Evolutionary conservation across 73 alveolate species (phyloP).

Genomic region (Stentor coeruleus): DNA sequence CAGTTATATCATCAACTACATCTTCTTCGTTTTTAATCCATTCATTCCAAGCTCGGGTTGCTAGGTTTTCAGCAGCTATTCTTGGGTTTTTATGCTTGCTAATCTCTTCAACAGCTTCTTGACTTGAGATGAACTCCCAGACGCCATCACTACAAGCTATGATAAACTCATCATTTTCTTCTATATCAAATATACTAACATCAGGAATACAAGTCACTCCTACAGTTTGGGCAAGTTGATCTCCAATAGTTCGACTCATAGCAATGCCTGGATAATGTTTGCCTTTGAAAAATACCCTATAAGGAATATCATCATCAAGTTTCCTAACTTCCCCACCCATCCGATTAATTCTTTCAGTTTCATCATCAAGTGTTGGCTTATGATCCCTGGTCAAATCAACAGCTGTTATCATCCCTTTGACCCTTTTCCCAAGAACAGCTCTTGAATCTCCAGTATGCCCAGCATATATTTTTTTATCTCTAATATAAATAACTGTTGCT

Average conservation of each 20-base stretch:
- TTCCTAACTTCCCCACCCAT: slow-evolving; percentile 49
- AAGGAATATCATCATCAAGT: slow-evolving; percentile 55
- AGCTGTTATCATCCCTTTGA: neutral
- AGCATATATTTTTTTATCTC: slow-evolving; percentile 37
- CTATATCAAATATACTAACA: neutral
- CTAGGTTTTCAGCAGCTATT: slow-evolving; percentile 44
- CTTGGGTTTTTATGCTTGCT: neutral
- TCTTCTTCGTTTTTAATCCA: slow-evolving; percentile 51
- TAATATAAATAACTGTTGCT: neutral
- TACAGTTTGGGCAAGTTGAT: slow-evolving; percentile 36
- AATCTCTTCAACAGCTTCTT: neutral
- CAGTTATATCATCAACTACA: slow-evolving; percentile 35
- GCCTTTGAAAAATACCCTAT: slow-evolving; percentile 64
- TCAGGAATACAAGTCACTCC: slow-evolving; percentile 47
- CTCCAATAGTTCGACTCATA: slow-evolving; percentile 43
- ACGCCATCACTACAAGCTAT: slow-evolving; percentile 52
- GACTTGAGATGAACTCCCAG: slow-evolving; percentile 29
- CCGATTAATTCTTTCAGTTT: slow-evolving; percentile 37
- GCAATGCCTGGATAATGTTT: slow-evolving; percentile 61
- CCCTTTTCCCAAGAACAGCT: slow-evolving; percentile 35
- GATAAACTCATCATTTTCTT: slow-evolving; percentile 19
- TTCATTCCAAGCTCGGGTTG: slow-evolving; percentile 45
- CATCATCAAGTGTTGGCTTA: slow-evolving; percentile 48
- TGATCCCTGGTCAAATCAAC: slow-evolving; percentile 47
- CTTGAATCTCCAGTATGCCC: slow-evolving; percentile 56